Percentiles rank a stretch among this genome's conserved stretches.
These are phyloP conservation scores for Teratosphaeria destructans DNA, from an alignment of 2,329 filamentous ascomycete genomes.

Conservation along the genomic window DNA sequence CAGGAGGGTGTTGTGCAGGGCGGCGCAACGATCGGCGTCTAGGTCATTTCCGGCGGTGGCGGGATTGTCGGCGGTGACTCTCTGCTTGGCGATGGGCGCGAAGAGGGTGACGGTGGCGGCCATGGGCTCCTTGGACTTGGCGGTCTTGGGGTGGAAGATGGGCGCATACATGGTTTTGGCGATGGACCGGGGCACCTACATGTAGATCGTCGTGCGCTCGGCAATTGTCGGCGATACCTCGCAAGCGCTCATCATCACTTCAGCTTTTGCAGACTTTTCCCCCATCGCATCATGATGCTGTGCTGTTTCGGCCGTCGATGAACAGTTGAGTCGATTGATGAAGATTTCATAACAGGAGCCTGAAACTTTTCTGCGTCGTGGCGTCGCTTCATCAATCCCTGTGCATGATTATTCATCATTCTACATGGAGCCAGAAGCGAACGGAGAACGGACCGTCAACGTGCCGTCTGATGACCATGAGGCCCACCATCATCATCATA, in stretches of 20 bases:
- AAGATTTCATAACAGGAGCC: neutral
- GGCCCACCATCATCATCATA: neutral
- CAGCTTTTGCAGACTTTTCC: neutral
- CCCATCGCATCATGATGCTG: neutral
- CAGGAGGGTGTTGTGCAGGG: slow-evolving; percentile 24
- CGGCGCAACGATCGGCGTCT: slow-evolving; percentile 23
- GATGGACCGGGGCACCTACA: neutral
- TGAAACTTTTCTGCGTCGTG: neutral
- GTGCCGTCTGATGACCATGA: neutral
- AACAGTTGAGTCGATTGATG: neutral
- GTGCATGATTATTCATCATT: neutral
- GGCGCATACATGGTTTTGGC: neutral
- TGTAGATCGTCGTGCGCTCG: neutral
- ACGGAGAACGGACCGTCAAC: neutral
- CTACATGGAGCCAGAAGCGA: neutral
- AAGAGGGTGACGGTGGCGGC: slow-evolving; percentile 12
- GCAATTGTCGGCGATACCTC: neutral
- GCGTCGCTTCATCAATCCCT: neutral
- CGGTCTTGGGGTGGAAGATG: neutral
- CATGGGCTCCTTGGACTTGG: neutral
- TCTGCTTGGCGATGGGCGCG: slow-evolving; percentile 21
- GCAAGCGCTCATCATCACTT: neutral
- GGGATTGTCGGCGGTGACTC: slow-evolving; percentile 17
- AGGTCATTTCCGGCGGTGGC: slow-evolving; percentile 14
- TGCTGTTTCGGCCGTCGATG: no score